These are phyloP conservation scores for Boechera divaricarpa DNA, from an alignment of 345 rosid genomes.

Conservation along the genomic window DNA sequence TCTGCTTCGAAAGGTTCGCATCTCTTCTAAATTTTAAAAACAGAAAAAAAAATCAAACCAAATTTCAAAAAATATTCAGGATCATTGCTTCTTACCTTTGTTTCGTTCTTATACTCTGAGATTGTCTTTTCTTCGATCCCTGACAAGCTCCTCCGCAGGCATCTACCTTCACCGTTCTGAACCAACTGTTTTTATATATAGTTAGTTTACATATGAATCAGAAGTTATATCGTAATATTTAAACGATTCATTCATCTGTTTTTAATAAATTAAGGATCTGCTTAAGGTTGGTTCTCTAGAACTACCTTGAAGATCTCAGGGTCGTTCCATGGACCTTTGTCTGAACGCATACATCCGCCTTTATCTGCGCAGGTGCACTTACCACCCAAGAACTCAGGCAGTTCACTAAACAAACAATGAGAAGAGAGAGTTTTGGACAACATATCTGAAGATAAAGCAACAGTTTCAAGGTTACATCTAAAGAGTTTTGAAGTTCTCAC, in stretches of 20 bases:
- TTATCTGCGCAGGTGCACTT: slow-evolving; percentile 75
- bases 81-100: slow-evolving; percentile 42
- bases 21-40: slow-evolving; percentile 35
- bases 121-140: slow-evolving; percentile 63
- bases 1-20: slow-evolving; percentile 29
- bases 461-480: slow-evolving; percentile 20
- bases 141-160: slow-evolving; percentile 50
- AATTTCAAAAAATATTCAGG: background rate
- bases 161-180: slow-evolving; percentile 69
- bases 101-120: slow-evolving; percentile 46
- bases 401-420: slow-evolving; percentile 55
- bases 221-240: background rate
- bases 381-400: slow-evolving; percentile 93
- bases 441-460: slow-evolving; percentile 9
- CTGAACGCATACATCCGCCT: slow-evolving; percentile 95
- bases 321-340: slow-evolving; percentile 97
- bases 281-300: background rate
- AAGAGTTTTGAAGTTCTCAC: slow-evolving; percentile 47
- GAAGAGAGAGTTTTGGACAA: slow-evolving; percentile 2
- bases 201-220: background rate
- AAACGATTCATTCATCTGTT: background rate
- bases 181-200: slow-evolving; percentile 56
- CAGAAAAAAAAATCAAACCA: background rate
- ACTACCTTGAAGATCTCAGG: slow-evolving; percentile 67
- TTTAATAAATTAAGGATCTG: background rate